Evolutionary conservation across 495 filamentous ascomycete species (phyloP).

Genomic region (Cercophora sp.): DNA sequence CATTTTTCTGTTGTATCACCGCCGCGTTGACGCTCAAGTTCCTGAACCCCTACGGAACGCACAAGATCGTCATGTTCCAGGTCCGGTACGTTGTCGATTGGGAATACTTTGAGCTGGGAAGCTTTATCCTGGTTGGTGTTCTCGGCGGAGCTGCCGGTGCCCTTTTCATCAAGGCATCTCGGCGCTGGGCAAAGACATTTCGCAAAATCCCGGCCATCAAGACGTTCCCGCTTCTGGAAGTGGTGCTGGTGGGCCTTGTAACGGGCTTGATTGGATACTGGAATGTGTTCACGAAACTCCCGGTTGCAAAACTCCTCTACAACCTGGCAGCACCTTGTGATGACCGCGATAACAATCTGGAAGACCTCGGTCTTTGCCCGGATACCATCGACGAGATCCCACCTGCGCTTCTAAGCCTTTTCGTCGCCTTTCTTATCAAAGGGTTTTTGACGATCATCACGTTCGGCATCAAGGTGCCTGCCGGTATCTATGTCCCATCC

Average conservation of each 20-base stretch:
- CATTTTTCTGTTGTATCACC: conserved; percentile 96
- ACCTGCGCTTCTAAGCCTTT: conserved; percentile 61
- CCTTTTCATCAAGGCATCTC: conserved; percentile 93
- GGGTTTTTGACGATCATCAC: conserved; percentile 81
- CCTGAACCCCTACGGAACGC: conserved; percentile 90
- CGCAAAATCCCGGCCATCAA: conserved; percentile 78
- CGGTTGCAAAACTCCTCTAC: conserved; percentile 85
- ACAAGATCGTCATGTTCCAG: conserved; percentile 94
- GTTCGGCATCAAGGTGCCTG: conserved; percentile 92
- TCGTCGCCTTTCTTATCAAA: conserved; percentile 83
- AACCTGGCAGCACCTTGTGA: conserved; percentile 85
- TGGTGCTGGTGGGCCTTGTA: conserved; percentile 77
- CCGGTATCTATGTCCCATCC: conserved; percentile 94
- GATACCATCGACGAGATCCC: conserved; percentile 67
- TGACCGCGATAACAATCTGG: conserved; percentile 47
- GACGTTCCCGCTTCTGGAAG: conserved; percentile 78
- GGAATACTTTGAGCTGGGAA: conserved; percentile 84
- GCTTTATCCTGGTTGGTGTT: conserved; percentile 80
- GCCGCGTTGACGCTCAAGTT: conserved; percentile 89
- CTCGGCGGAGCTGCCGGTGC: conserved; percentile 82
- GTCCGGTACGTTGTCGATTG: conserved; percentile 91
- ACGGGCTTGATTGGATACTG: conserved; percentile 87
- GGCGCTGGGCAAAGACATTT: conserved; percentile 84
- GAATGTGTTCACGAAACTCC: conserved; percentile 85
- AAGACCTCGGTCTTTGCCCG: conserved; percentile 75